Evolutionary conservation across 805 yeast genomes (phyloP).

Genomic region (Ogataea pilisensis): DNA sequence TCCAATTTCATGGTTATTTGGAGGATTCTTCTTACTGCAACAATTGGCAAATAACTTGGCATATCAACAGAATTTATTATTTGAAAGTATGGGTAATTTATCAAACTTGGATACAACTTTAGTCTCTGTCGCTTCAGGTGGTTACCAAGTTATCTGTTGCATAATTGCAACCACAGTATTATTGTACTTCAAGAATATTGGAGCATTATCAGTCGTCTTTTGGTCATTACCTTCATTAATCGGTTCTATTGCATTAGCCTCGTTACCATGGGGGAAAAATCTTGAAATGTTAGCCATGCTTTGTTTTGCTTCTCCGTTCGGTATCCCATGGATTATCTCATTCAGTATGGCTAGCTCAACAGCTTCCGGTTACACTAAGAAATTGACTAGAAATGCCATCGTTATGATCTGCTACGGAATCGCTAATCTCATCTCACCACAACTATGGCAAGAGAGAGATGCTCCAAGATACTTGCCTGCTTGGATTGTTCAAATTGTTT

Average conservation of each 20-base stretch:
- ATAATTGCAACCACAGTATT: constrained; percentile 35
- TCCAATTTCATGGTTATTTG: constrained; percentile 43
- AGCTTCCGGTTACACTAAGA: constrained; percentile 48
- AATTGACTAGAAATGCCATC: constrained; percentile 43
- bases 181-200: constrained; percentile 31
- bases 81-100: constrained; percentile 37
- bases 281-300: constrained; percentile 45
- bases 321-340: constrained; percentile 24
- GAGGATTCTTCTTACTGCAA: constrained; percentile 37
- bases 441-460: constrained; percentile 47
- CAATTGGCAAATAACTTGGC: constrained; percentile 51
- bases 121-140: constrained; percentile 51
- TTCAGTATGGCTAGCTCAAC: constrained; percentile 26
- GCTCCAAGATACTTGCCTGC: constrained; percentile 46
- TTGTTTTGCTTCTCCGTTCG: constrained; percentile 41
- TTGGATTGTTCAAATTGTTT: constrained; percentile 53
- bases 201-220: constrained; percentile 30
- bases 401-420: constrained; percentile 45
- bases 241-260: constrained; percentile 41
- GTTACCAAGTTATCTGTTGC: constrained; percentile 41
- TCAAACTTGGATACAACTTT: constrained; percentile 44
- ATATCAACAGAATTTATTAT: constrained; percentile 49
- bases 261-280: constrained; percentile 42
- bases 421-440: constrained; percentile 53
- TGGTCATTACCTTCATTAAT: constrained; percentile 33